Conservation (phyloP, 192 early-diverging fungal genomes). For the Umbelopsis sp. region DNA sequence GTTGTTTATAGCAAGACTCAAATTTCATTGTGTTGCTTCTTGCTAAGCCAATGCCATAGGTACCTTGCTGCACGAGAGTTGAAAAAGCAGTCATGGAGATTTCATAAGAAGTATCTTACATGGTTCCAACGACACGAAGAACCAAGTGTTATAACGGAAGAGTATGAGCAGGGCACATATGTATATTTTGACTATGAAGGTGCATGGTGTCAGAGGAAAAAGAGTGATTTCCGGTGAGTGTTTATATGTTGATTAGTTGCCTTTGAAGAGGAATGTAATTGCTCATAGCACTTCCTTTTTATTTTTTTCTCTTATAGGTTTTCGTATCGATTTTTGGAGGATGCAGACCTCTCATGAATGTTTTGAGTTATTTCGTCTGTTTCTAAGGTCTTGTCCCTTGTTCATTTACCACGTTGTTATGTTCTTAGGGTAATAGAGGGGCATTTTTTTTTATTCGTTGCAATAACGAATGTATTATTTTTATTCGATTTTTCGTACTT, state of each 20-base stretch:
- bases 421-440: not conserved
- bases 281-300: not conserved
- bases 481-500: not conserved
- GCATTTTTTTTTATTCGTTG: not conserved
- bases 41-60: slow-evolving; percentile 37
- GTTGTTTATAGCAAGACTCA: slow-evolving; percentile 21
- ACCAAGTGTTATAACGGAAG: slow-evolving; percentile 92
- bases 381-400: not conserved
- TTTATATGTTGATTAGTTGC: not conserved
- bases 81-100: slow-evolving; percentile 96
- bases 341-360: slow-evolving; percentile 69
- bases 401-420: not conserved
- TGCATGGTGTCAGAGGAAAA: slow-evolving; percentile 95
- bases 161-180: slow-evolving; percentile 98
- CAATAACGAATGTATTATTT: slow-evolving; percentile 13
- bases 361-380: not conserved
- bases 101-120: slow-evolving; percentile 97
- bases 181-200: slow-evolving; percentile 99
- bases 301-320: slow-evolving; percentile 53
- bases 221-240: slow-evolving; percentile 84
- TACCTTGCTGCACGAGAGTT: slow-evolving; percentile 93
- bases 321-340: slow-evolving; percentile 88
- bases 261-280: too few species aligned
- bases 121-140: slow-evolving; percentile 99
- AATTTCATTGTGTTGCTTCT: not conserved